Evolutionary conservation across 495 filamentous ascomycete genomes (phyloP), one percentile per base, ranked within the genome.

Genomic region (Cenococcum geophilum): DNA sequence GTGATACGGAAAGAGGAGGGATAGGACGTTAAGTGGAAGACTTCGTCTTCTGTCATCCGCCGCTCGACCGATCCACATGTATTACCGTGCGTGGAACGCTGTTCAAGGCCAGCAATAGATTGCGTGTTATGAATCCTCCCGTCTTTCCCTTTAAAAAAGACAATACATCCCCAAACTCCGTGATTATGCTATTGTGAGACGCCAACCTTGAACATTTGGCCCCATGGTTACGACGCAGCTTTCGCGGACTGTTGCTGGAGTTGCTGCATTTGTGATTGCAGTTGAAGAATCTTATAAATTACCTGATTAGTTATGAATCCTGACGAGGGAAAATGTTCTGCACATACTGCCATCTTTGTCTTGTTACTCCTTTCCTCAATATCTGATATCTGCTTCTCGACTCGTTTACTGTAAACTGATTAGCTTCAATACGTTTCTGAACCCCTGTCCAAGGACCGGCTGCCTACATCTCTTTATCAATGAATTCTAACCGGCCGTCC

Each of bases 401-500:
- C 80, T 14, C 93, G 83, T 65, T 87, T 86, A 63, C 92, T 97
- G 60, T 59, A 55, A 32, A 14, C n/a, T 20, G 23, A 52, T 58
- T 55, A 47, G 57, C n/a, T 27, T 14, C 54, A 11, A 64, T 62
- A 35, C 32, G 32, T 59, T 58, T 25, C 18, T 4, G 58, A 50
- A 52, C 11, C 57, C 42, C 23, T 5, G 25, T 12, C 10, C 20
- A 18, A 42, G 8, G 11, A 57, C 9, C 45, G 35, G 20, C 34
- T 37, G 67, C 82, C 64, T 73, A 97, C 93, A 97, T 95, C 67
- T 98, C 95, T 69, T 91, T 89, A 65, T 85, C 81, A 62, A 98
- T 98, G 64, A 92, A 97, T 60, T 95, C 90, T 58, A 98, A 73
- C 10, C 93, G 84, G 48, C 89, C 87, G 62, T 92, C 88, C 34